Percentiles rank a stretch among this genome's conserved stretches.
Conservation (phyloP, 257 asterid genomes). For the Fraxinus anomala region DNA sequence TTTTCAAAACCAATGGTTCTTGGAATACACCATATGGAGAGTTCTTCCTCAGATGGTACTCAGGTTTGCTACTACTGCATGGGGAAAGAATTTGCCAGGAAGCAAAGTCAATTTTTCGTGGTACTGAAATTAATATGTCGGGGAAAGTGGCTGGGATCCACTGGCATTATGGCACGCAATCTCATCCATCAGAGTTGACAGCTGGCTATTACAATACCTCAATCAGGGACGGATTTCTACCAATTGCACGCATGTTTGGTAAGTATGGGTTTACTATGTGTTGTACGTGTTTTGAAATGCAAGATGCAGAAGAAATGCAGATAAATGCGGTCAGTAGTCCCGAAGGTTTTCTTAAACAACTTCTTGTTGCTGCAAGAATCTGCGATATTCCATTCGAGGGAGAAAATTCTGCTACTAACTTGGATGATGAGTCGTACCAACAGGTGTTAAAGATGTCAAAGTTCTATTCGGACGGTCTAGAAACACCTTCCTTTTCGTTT, state of each 20-base stretch:
- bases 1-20: constrained; percentile 56
- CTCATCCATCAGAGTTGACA: constrained; percentile 70
- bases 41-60: constrained; percentile 81
- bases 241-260: constrained; percentile 60
- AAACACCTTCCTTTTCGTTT: constrained; percentile 59
- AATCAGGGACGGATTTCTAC: constrained; percentile 53
- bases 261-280: constrained; percentile 58
- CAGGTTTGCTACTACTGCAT: constrained; percentile 63
- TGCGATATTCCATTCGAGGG: constrained; percentile 64
- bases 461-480: constrained; percentile 50
- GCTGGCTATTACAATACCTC: constrained; percentile 69
- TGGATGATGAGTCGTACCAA: constrained; percentile 60
- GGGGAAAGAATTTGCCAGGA: constrained; percentile 77
- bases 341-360: constrained; percentile 59
- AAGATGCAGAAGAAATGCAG: constrained; percentile 51
- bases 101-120: constrained; percentile 62
- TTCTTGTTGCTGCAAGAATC: constrained; percentile 49
- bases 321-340: constrained; percentile 53
- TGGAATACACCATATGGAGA: constrained; percentile 67
- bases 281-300: constrained; percentile 67
- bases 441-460: constrained; percentile 66
- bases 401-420: constrained; percentile 47
- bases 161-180: constrained; percentile 56
- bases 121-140: constrained; percentile 52
- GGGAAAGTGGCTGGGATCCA: constrained; percentile 65